Conservation (phyloP, 2,329 filamentous ascomycete genomes). For the Bipolaris bicolor region DNA sequence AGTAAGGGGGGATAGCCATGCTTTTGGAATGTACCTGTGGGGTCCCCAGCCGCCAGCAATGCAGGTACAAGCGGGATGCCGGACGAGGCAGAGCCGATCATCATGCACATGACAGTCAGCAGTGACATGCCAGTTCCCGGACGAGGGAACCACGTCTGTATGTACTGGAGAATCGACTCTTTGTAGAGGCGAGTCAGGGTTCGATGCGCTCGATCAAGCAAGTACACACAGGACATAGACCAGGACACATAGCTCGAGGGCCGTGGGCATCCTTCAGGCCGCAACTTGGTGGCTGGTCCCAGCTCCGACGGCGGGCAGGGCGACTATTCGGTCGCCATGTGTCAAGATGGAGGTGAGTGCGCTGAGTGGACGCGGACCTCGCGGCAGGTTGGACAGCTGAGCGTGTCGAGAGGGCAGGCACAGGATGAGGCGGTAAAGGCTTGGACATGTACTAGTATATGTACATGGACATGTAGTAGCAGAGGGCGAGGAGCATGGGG, state of each 20-base stretch:
- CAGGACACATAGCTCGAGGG: background rate
- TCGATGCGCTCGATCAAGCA: background rate
- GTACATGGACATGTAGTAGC: background rate
- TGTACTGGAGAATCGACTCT: background rate
- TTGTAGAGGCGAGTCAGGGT: background rate
- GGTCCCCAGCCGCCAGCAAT: conserved; percentile 13
- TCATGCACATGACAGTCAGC: conserved; percentile 8
- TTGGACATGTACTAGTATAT: background rate
- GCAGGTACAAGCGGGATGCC: conserved; percentile 22
- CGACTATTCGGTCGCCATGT: background rate
- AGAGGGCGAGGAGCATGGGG: conserved; percentile 3
- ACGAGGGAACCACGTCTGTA: background rate
- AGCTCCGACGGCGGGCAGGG: background rate
- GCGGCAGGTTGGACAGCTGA: conserved; percentile 1
- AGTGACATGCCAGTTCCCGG: background rate
- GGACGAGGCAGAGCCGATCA: conserved; percentile 8
- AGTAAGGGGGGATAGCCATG: background rate
- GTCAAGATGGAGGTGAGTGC: background rate
- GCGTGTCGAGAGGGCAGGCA: background rate
- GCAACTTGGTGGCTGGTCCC: background rate
- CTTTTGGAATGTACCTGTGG: conserved; percentile 14
- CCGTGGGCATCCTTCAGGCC: background rate
- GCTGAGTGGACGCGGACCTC: background rate
- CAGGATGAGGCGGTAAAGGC: background rate
- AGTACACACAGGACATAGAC: background rate